Base-by-base conservation (phyloP, 2,329 filamentous ascomycete species). In the Verticillium isaacii region DNA sequence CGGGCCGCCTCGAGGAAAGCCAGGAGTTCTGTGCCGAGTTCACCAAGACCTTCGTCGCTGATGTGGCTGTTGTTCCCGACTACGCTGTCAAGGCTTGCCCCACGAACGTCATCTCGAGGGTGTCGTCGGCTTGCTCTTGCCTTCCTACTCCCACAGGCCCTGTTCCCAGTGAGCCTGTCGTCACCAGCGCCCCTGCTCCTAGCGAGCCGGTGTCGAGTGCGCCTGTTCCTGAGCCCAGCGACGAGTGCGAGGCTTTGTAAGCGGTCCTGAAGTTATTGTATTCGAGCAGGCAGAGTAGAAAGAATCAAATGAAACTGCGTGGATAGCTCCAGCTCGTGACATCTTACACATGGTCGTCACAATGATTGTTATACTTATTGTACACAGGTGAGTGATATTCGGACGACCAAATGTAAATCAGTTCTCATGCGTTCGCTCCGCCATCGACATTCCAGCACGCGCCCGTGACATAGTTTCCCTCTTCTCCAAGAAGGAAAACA, bases 121-220 rank as follows among this genome's bases (percentile, higher is more conserved):
- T 65, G 17, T 67, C 65, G 54, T 67, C 65, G 7, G 67, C 67
- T n/a, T 68, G 67, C 63, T 67, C 66, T 2, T 68, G 67, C 63
- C 39, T 68, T 60, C 67, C 67, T 1, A 66, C 66, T 9, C 62
- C 66, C 6, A 66, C 66, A 36, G 34, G 34, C 34, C 5, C 34
- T 14, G 7, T 29, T 29, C 29, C 29, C 1, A 29, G 29, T 29
- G 29, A 29, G 29, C 29, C 29, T 29, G 29, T 29, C 29, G 29
- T 29, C 29, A 29, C 39, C 39, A 45, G 39, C n/a, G 15, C 39
- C 17, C 17, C 36, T 37, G 11, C 36, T 37, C 36, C 39, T n/a
- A 45, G 39, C 39, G 17, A 45, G n/a, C 5, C 17, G 9, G 8
- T 17, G 39, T n/a, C 19, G 17, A 45, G 15, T 15, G 36, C 36